Percentiles rank a stretch among this genome's conserved stretches.
These are phyloP conservation scores for Cantharellus cinnabarinus DNA, from an alignment of 768 basidiomycete species.

Conservation along the genomic window DNA sequence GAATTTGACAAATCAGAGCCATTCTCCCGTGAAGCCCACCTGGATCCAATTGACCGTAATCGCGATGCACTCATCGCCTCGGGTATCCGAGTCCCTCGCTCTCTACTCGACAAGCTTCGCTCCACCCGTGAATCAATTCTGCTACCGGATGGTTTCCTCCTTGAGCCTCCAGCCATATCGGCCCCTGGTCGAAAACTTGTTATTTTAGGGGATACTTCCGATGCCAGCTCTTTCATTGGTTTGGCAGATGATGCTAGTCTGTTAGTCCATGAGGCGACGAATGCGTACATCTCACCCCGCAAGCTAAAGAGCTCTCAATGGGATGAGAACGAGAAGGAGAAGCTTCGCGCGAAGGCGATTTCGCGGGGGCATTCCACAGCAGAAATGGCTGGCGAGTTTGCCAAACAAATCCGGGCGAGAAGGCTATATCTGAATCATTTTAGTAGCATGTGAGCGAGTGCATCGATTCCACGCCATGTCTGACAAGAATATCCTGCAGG, in stretches of 20 bases:
- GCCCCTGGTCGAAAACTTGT: slow-evolving; percentile 45
- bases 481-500: neutral
- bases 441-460: slow-evolving; percentile 33
- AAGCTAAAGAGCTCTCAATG: no score
- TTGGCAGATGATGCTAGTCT: slow-evolving; percentile 46
- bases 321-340: slow-evolving; percentile 17
- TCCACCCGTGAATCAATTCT: slow-evolving; percentile 10
- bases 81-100: slow-evolving; percentile 14
- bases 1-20: slow-evolving; percentile 23
- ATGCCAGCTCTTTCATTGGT: slow-evolving; percentile 35
- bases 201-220: slow-evolving; percentile 59
- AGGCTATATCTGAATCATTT: slow-evolving; percentile 61
- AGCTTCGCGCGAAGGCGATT: slow-evolving; percentile 38
- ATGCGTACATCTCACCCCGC: slow-evolving; percentile 30
- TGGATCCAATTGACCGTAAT: slow-evolving; percentile 11
- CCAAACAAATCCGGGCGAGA: slow-evolving; percentile 36
- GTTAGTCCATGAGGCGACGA: slow-evolving; percentile 76
- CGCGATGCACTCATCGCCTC: slow-evolving; percentile 11
- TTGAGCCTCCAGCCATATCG: slow-evolving; percentile 13
- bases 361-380: slow-evolving; percentile 62
- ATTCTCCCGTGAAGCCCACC: slow-evolving; percentile 9
- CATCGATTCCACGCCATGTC: neutral
- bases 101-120: slow-evolving; percentile 12
- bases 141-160: slow-evolving; percentile 15
- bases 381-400: slow-evolving; percentile 57